phyloP scores from a whole-genome alignment of 2,329 filamentous ascomycete genomes.

The Colletotrichum tamarilloi region DNA sequence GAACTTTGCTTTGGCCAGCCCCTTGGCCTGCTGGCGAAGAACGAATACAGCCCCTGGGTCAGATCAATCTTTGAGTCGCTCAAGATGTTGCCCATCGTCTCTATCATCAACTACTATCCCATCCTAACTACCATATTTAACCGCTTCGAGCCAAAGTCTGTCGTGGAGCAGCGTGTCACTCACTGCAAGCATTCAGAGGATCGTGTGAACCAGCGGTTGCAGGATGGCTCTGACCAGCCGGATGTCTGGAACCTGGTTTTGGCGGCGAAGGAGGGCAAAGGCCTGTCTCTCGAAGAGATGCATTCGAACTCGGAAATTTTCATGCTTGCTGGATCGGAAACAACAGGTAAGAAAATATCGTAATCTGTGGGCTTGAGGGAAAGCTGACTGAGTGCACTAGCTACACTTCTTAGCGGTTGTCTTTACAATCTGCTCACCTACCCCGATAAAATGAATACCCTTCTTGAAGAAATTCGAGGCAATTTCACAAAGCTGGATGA shows the following conservation, averaged over 20 bases:
- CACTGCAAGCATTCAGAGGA: conserved; percentile 40
- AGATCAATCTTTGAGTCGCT: conserved; percentile 39
- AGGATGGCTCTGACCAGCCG: conserved; percentile 39
- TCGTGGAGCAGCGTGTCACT: conserved; percentile 36
- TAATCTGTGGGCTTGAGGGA: neutral
- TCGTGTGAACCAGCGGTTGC: conserved; percentile 43
- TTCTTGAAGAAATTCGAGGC: conserved; percentile 51
- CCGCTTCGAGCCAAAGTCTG: conserved; percentile 39
- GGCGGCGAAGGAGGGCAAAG: conserved; percentile 35
- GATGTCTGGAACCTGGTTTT: conserved; percentile 42
- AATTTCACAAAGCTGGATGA: conserved; percentile 47
- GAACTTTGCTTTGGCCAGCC: conserved; percentile 39
- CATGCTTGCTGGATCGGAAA: conserved; percentile 47
- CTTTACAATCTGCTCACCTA: conserved; percentile 43
- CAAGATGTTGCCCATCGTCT: conserved; percentile 38
- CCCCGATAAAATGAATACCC: conserved; percentile 42
- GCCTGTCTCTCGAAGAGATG: conserved; percentile 31
- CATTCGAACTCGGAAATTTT: conserved; percentile 36
- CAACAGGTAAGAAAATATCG: conserved; percentile 38
- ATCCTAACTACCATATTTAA: conserved; percentile 37
- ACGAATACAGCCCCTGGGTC: conserved; percentile 39
- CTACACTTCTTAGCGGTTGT: conserved; percentile 42
- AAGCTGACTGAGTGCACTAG: conserved; percentile 43
- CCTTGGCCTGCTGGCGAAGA: conserved; percentile 34
- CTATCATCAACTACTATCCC: conserved; percentile 41